Percentiles rank a stretch among this genome's conserved stretches.
These are phyloP conservation scores for Platismatia glauca DNA, from an alignment of 495 filamentous ascomycete species.

Conservation along the genomic window DNA sequence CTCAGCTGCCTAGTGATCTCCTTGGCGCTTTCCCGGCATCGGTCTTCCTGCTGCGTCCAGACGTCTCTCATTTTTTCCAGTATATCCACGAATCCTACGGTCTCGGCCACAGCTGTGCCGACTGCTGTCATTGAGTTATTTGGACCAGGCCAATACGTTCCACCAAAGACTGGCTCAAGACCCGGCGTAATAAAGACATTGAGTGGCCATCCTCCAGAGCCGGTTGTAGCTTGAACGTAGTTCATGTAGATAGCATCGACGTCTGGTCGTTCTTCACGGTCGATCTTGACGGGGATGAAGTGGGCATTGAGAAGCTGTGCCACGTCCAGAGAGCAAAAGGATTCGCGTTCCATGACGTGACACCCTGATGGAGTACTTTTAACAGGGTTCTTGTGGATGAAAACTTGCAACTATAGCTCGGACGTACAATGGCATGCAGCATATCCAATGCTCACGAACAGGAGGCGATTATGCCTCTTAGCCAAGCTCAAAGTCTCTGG, in stretches of 20 bases:
- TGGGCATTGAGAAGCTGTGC: slow-evolving; percentile 74
- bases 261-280: slow-evolving; percentile 91
- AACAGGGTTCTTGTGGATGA: no score
- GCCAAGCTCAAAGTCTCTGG: slow-evolving; percentile 68
- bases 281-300: slow-evolving; percentile 89
- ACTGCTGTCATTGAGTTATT: slow-evolving; percentile 40
- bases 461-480: slow-evolving; percentile 66
- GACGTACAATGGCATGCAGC: slow-evolving; percentile 84
- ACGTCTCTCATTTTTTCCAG: slow-evolving; percentile 69
- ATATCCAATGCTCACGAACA: slow-evolving; percentile 95
- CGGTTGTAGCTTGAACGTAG: slow-evolving; percentile 89
- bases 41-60: slow-evolving; percentile 75
- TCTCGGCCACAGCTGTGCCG: slow-evolving; percentile 36
- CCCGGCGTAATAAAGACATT: slow-evolving; percentile 94
- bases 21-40: slow-evolving; percentile 71
- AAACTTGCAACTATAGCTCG: background rate
- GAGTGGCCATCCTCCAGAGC: slow-evolving; percentile 89
- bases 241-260: slow-evolving; percentile 98
- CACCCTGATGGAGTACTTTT: slow-evolving; percentile 50
- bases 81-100: slow-evolving; percentile 69
- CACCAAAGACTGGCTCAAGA: slow-evolving; percentile 88
- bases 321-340: slow-evolving; percentile 73
- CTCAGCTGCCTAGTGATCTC: slow-evolving; percentile 71
- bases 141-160: slow-evolving; percentile 91
- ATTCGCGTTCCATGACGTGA: slow-evolving; percentile 90